phyloP scores from a whole-genome alignment of 176 grass and related monocot species.

The Rhynchospora breviuscula region DNA sequence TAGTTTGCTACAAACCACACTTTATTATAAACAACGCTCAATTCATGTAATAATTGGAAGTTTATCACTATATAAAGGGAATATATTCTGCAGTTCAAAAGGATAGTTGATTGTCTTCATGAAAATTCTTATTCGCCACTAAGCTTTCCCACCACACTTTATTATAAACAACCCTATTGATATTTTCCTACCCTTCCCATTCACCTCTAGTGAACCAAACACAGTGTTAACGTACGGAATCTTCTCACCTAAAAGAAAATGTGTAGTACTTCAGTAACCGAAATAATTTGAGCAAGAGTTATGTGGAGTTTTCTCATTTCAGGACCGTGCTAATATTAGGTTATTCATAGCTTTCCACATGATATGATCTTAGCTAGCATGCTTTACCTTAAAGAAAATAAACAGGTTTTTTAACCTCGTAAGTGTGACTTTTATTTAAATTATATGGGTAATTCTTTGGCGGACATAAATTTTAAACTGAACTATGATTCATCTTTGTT shows the following conservation, averaged over 20 bases:
- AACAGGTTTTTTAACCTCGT: not conserved
- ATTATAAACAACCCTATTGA: too few relatives aligned
- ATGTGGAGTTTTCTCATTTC: not conserved
- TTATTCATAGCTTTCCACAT: not conserved
- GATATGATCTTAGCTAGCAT: not conserved
- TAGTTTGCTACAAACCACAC: not conserved
- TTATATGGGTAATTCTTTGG: not conserved
- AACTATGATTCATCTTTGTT: too few relatives aligned
- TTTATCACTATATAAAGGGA: not conserved
- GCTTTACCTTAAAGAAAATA: not conserved
- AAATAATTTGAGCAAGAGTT: not conserved
- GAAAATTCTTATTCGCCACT: constrained; percentile 16
- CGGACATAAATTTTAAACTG: too few relatives aligned
- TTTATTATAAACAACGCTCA: not conserved
- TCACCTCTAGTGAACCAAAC: too few relatives aligned
- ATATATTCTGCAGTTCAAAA: constrained; percentile 2
- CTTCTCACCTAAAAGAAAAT: not conserved
- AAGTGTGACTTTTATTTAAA: not conserved
- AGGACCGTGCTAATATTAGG: not conserved
- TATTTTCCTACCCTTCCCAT: too few relatives aligned
- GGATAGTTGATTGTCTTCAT: not conserved
- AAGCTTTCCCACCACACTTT: too few relatives aligned
- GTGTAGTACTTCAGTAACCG: not conserved
- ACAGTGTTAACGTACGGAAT: not conserved
- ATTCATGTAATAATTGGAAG: not conserved